A percentile compares a stretch with the other conserved stretches of the same genome.
Evolutionary conservation across 345 rosid genomes (phyloP).

Genomic region (Hibiscus mutabilis): DNA sequence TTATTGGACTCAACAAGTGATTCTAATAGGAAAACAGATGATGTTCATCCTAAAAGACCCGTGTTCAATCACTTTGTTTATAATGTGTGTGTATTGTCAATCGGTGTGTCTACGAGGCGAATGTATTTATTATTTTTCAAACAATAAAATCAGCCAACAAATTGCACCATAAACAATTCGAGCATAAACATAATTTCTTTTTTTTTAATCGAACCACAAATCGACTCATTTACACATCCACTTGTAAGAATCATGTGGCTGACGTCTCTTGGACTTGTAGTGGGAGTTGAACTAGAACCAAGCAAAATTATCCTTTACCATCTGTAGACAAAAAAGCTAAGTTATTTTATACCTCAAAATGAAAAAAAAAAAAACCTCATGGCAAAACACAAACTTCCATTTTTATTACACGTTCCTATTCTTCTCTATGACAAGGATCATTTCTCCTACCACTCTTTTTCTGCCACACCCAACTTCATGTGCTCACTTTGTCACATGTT

Average conservation of each 20-base stretch:
- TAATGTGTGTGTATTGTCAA: no score
- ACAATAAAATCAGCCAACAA: no score
- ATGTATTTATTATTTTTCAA: no score
- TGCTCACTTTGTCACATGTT: not conserved
- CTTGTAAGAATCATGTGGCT: not conserved
- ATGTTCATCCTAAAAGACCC: no score
- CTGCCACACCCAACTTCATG: not conserved
- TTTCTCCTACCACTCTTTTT: not conserved
- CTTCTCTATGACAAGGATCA: not conserved
- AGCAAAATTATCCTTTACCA: not conserved
- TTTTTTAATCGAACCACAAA: not conserved
- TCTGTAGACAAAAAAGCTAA: not conserved
- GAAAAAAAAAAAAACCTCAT: not conserved
- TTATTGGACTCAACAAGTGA: no score
- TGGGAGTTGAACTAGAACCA: not conserved
- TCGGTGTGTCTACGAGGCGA: no score
- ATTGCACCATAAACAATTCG: no score
- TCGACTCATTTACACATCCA: not conserved
- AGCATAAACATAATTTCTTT: no score
- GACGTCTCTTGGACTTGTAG: not conserved
- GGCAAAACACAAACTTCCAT: not conserved
- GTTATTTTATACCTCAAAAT: not conserved
- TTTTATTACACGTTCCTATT: not conserved
- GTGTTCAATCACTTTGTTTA: no score
- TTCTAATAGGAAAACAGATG: no score